These are phyloP conservation scores for Talaromyces sp. DNA, from an alignment of 2,329 filamentous ascomycete genomes.

Conservation along the genomic window DNA sequence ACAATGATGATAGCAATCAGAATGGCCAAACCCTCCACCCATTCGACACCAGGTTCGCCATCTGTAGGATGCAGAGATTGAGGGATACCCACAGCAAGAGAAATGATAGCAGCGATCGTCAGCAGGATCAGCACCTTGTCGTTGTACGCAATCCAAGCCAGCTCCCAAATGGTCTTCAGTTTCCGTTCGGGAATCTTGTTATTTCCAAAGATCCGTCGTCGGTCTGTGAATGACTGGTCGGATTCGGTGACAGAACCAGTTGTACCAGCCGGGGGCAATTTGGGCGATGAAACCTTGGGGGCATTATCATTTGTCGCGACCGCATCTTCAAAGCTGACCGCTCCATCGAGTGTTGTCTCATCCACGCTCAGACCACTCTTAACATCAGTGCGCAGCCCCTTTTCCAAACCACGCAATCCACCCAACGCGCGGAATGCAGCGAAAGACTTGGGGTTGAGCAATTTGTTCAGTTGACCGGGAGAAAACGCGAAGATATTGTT, in stretches of 20 bases:
- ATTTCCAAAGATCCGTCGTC: constrained; percentile 69
- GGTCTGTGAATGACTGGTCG: constrained; percentile 58
- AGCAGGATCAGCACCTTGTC: constrained; percentile 77
- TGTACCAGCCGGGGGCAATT: constrained; percentile 5
- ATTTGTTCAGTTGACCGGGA: constrained; percentile 72
- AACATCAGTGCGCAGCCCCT: constrained; percentile 69
- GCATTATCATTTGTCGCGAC: constrained; percentile 15
- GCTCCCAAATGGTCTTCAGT: constrained; percentile 67
- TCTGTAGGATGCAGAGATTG: constrained; percentile 63
- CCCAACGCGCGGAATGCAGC: constrained; percentile 75
- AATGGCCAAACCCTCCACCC: constrained; percentile 81
- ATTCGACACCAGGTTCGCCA: constrained; percentile 66
- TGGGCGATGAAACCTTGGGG: constrained; percentile 34
- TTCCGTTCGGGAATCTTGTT: constrained; percentile 71
- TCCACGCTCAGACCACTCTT: constrained; percentile 70
- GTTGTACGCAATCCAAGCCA: constrained; percentile 81
- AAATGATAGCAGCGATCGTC: constrained; percentile 71
- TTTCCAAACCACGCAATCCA: constrained; percentile 71
- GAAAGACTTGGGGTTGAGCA: constrained; percentile 78
- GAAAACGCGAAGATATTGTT: constrained; percentile 74
- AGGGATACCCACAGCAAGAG: constrained; percentile 73
- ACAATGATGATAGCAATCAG: constrained; percentile 76
- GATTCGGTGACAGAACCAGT: constrained; percentile 5
- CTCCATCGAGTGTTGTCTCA: constrained; percentile 65
- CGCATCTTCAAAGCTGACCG: constrained; percentile 68